These are phyloP conservation scores for Orobanche coerulescens DNA, from an alignment of 257 asterid species.

Conservation along the genomic window DNA sequence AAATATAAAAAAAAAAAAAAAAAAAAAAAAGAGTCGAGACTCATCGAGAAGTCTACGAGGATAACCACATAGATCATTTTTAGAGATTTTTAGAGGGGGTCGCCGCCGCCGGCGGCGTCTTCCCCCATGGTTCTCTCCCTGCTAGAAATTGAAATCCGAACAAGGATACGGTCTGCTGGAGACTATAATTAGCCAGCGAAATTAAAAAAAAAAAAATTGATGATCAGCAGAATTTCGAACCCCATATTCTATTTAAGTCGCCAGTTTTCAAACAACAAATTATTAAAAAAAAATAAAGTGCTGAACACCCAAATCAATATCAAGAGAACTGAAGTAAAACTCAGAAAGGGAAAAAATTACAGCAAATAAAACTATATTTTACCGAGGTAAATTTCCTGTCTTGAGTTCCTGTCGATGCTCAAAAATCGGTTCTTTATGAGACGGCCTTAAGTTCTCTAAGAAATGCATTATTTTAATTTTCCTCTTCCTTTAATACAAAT, in stretches of 20 bases:
- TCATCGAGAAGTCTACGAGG: background rate
- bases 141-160: background rate
- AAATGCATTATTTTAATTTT: no score
- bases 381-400: background rate
- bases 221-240: no score
- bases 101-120: no score
- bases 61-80: background rate
- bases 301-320: background rate
- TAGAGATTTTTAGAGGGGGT: no score
- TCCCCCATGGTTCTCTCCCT: no score
- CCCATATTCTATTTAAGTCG: background rate
- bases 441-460: no score
- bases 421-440: no score
- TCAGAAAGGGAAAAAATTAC: background rate
- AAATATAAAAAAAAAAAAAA: conserved; percentile 2
- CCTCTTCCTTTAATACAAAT: no score
- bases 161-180: background rate
- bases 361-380: background rate
- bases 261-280: background rate
- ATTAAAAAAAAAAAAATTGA: background rate
- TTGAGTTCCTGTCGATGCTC: background rate
- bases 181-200: background rate
- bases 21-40: no score
- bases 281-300: background rate
- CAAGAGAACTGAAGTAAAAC: conserved; percentile 8